These are phyloP conservation scores for Amaranthus tricolor DNA, from an alignment of 179 eudicot genomes.

Conservation along the genomic window DNA sequence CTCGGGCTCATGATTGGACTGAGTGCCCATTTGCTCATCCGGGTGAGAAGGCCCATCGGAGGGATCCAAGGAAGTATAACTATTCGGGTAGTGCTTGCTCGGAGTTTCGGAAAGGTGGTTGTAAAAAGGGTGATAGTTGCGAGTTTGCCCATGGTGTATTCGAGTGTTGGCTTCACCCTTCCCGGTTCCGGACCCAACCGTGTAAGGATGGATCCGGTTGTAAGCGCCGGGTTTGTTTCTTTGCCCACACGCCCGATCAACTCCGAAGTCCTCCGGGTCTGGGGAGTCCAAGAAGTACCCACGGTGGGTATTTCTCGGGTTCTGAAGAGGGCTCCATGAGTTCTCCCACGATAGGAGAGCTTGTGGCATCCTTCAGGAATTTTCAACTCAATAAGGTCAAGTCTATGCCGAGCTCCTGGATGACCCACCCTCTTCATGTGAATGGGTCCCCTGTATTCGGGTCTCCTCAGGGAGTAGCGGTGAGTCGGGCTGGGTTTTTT, in stretches of 20 bases:
- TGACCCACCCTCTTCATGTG: background rate
- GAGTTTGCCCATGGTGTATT: constrained; percentile 74
- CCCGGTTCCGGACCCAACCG: constrained; percentile 66
- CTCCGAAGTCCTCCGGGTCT: constrained; percentile 48
- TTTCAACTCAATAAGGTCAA: constrained; percentile 67
- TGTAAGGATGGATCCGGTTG: constrained; percentile 67
- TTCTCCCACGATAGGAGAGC: constrained; percentile 30
- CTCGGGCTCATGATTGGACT: constrained; percentile 74
- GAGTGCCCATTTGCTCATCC: constrained; percentile 80
- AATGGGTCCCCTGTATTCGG: constrained; percentile 31
- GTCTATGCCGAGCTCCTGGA: constrained; percentile 36
- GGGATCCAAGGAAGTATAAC: constrained; percentile 51
- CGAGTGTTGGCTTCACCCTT: constrained; percentile 77
- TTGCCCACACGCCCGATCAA: constrained; percentile 66
- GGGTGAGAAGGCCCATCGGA: constrained; percentile 73
- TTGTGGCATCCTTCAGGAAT: constrained; percentile 54
- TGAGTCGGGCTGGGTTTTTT: constrained; percentile 37
- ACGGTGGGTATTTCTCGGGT: constrained; percentile 22
- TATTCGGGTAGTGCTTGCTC: constrained; percentile 72
- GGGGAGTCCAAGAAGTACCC: constrained; percentile 11
- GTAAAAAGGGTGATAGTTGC: constrained; percentile 59
- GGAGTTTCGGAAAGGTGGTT: constrained; percentile 56
- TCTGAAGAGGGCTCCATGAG: constrained; percentile 16
- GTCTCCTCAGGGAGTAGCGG: constrained; percentile 25
- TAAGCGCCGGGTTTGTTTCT: constrained; percentile 64